Percentiles rank a stretch among this genome's conserved stretches.
Evolutionary conservation across 441 rosid genomes (phyloP).

Genomic region (Euphorbia schlechtendalii): DNA sequence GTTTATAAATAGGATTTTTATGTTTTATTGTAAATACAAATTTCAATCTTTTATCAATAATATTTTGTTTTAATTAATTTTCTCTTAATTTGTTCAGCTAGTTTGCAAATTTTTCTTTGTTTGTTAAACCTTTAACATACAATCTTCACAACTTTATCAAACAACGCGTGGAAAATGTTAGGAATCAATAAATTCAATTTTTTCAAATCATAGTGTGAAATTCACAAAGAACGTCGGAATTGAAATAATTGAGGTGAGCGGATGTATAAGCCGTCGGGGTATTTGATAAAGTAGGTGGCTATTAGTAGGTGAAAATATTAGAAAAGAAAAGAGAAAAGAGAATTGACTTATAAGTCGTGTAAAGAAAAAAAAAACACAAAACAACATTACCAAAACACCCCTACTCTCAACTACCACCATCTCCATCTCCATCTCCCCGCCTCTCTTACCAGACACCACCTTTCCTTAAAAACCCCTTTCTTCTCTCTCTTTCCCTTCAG

Average conservation of each 20-base stretch:
- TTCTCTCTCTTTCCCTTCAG: neutral
- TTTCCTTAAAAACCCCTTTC: neutral
- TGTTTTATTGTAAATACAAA: too few species aligned
- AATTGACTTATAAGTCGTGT: neutral
- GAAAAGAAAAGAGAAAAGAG: neutral
- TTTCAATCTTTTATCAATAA: too few species aligned
- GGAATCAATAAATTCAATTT: too few species aligned
- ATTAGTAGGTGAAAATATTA: slow-evolving; percentile 6
- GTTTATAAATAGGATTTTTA: too few species aligned
- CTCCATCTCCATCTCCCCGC: slow-evolving; percentile 12
- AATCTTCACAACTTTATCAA: too few species aligned
- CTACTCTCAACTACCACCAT: slow-evolving; percentile 15
- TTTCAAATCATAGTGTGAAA: too few species aligned
- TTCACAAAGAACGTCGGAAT: too few species aligned
- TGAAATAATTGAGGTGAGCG: neutral
- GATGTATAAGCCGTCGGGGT: neutral
- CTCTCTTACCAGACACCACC: slow-evolving; percentile 18
- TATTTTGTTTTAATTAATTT: too few species aligned
- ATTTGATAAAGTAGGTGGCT: slow-evolving; percentile 6
- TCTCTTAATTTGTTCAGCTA: too few species aligned
- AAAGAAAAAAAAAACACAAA: neutral
- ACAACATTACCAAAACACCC: slow-evolving; percentile 5
- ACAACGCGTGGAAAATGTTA: too few species aligned
- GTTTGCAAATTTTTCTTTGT: too few species aligned
- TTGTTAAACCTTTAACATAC: too few species aligned